phyloP scores from a whole-genome alignment of 768 basidiomycete genomes.

The Rhizopogon salebrosus region DNA sequence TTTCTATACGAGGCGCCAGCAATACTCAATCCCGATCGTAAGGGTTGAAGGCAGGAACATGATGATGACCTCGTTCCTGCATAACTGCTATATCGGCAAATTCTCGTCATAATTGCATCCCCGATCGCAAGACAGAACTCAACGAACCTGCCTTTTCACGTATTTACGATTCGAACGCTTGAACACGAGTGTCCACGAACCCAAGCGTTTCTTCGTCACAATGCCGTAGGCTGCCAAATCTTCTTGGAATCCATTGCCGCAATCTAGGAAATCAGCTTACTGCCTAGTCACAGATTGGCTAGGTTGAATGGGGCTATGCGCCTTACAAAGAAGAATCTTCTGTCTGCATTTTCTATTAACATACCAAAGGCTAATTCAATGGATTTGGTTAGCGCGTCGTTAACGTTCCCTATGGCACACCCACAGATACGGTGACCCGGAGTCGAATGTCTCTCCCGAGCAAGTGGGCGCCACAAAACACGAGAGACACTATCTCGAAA shows the following conservation, averaged over 20 bases:
- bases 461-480: background rate
- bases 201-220: background rate
- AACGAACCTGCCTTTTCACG: background rate
- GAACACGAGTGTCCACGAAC: background rate
- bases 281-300: background rate
- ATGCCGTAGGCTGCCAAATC: slow-evolving; percentile 2
- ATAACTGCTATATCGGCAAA: slow-evolving; percentile 1
- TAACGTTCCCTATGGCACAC: slow-evolving; percentile 2
- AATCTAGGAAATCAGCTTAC: background rate
- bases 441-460: no score
- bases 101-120: slow-evolving; percentile 7
- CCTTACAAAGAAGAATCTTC: slow-evolving; percentile 1
- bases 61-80: background rate
- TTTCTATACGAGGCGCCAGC: background rate
- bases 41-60: background rate
- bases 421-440: slow-evolving; percentile 1
- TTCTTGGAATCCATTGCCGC: background rate
- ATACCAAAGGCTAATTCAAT: slow-evolving; percentile 1
- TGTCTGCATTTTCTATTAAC: background rate
- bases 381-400: slow-evolving; percentile 2
- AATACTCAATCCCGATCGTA: background rate
- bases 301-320: slow-evolving; percentile 5
- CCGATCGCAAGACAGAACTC: slow-evolving; percentile 5
- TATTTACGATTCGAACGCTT: background rate
- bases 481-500: background rate